Evolutionary conservation across 495 filamentous ascomycete genomes (phyloP), one percentile per base, ranked within the genome.

Genomic region (Daldinia caldariorum): DNA sequence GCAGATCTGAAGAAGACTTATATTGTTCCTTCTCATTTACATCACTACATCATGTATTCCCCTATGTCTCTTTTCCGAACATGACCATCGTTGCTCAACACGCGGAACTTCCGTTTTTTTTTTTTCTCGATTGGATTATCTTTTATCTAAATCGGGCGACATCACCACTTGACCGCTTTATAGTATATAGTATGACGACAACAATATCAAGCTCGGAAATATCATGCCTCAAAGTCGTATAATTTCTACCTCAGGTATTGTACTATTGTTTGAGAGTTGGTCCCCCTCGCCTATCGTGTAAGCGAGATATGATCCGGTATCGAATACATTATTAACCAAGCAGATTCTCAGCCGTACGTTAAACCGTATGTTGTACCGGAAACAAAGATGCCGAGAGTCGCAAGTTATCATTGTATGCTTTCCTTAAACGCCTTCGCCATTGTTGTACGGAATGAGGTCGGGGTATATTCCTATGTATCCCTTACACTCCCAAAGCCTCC

Each of bases 391-490:
- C 29, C 58, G 43, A 43, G 60, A 34, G 16, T 55, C 45, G 57
- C 50, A 47, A 54, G 43, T 60, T 50, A 47, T 53, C 13, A 9
- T 35, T 45, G 35, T 32, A 62, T 66, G 43, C 22, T 65, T 61
- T 62, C 61, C 70, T 49, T 51, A 20, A 62, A 65, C 70, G 61
- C 65, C 65, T 58, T 57, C 61, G 56, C 61, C 62, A 65, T 72
- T 69, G 49, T 65, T 68, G 51, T 68, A 69, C 65, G 45, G 37
- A 66, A 69, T 66, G 65, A 61, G 57, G 56, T 45, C 18, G 16
- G 63, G 70, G 65, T 72, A 72, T 72, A 66, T 69, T 64, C 70
- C 58, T 69, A 69, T 64, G 35, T 69, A 64, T 72, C 49, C 65
- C 64, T n/a, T 57, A 37, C 60, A 54, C 56, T 53, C 61, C 65